These are phyloP conservation scores for Xanthoconium purpureum DNA, from an alignment of 768 basidiomycete genomes.

Conservation along the genomic window DNA sequence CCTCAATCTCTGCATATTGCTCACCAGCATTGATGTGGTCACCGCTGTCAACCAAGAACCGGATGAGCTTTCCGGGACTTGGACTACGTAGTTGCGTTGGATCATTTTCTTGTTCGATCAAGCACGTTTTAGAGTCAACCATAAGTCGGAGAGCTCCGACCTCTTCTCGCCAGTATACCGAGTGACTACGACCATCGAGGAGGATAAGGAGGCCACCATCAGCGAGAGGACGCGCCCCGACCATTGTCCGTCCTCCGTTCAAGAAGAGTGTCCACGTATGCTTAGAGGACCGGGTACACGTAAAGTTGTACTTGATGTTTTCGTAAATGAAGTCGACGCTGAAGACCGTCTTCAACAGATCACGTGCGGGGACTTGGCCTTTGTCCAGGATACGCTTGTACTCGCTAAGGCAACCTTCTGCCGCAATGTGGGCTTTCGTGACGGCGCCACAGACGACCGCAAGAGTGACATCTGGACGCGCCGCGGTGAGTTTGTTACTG, in stretches of 20 bases:
- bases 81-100: slow-evolving; percentile 96
- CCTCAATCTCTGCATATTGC: slow-evolving; percentile 97
- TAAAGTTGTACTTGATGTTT: slow-evolving; percentile 92
- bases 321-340: slow-evolving; percentile 98
- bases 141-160: slow-evolving; percentile 89
- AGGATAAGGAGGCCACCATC: slow-evolving; percentile 93
- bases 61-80: slow-evolving; percentile 92
- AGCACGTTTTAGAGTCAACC: slow-evolving; percentile 96
- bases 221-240: slow-evolving; percentile 88
- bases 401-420: slow-evolving; percentile 85
- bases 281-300: slow-evolving; percentile 84
- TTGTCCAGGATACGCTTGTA: slow-evolving; percentile 97
- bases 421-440: slow-evolving; percentile 88
- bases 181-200: slow-evolving; percentile 92
- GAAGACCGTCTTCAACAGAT: slow-evolving; percentile 95
- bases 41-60: slow-evolving; percentile 93
- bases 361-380: slow-evolving; percentile 94
- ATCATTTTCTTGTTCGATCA: slow-evolving; percentile 99
- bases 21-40: slow-evolving; percentile 97
- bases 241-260: slow-evolving; percentile 90
- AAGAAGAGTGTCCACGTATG: slow-evolving; percentile 93
- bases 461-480: slow-evolving; percentile 88
- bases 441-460: slow-evolving; percentile 97
- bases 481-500: slow-evolving; percentile 94
- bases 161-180: slow-evolving; percentile 97